Evolutionary conservation across 306 rosid species (phyloP).

Genomic region (Quercus variabilis): DNA sequence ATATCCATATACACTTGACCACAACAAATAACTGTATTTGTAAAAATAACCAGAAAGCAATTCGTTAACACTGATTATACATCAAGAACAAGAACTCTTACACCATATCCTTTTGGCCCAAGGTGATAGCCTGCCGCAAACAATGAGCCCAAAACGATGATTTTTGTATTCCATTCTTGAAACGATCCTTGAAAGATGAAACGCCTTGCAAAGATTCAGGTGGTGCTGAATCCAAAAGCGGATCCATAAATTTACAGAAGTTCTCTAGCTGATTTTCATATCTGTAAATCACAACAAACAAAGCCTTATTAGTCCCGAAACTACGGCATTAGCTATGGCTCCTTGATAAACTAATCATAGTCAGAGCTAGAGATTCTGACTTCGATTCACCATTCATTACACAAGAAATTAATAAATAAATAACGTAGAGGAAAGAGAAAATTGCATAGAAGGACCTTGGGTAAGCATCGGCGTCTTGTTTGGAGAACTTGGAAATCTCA

Average conservation of each 20-base stretch:
- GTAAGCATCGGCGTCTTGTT: constrained; percentile 72
- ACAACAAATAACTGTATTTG: not conserved
- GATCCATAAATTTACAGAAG: constrained; percentile 83
- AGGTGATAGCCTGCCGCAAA: constrained; percentile 53
- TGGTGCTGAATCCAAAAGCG: constrained; percentile 74
- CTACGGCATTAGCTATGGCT: too few relatives aligned
- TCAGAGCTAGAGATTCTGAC: too few relatives aligned
- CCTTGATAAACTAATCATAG: too few relatives aligned
- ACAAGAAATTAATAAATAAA: not conserved
- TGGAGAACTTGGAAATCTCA: constrained; percentile 82
- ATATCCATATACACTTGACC: not conserved
- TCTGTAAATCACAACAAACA: constrained; percentile 32
- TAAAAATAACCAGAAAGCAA: not conserved
- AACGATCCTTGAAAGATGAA: constrained; percentile 53
- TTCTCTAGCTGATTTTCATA: constrained; percentile 80
- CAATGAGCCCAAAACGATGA: constrained; percentile 76
- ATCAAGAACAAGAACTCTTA: constrained; percentile 38
- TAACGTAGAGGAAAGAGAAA: not conserved
- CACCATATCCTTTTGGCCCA: constrained; percentile 93
- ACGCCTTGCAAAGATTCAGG: constrained; percentile 62
- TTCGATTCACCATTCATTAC: too few relatives aligned
- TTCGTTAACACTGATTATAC: not conserved
- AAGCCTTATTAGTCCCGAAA: too few relatives aligned
- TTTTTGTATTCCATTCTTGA: constrained; percentile 65
- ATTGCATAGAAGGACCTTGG: constrained; percentile 43